These are phyloP conservation scores for Candida awuae DNA, from an alignment of 805 yeast genomes.

Conservation along the genomic window DNA sequence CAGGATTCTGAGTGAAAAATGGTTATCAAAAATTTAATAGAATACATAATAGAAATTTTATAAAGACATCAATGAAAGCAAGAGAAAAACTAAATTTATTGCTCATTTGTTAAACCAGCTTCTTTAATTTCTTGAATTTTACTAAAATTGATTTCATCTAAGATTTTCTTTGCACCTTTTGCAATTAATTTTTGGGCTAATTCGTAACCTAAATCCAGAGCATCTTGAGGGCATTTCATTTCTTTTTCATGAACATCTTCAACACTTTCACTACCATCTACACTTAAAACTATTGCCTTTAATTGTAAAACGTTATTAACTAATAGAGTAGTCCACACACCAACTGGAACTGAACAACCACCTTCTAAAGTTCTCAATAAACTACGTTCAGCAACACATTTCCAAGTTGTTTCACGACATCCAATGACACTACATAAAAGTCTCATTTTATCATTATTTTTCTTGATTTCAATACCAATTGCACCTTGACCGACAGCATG, in stretches of 20 bases:
- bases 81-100: not conserved
- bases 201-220: conserved; percentile 59
- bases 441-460: conserved; percentile 51
- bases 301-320: conserved; percentile 37
- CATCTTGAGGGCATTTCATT: conserved; percentile 44
- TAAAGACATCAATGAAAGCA: not conserved
- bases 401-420: conserved; percentile 54
- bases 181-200: conserved; percentile 61
- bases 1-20: too few species aligned
- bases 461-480: conserved; percentile 81
- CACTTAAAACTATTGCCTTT: conserved; percentile 71
- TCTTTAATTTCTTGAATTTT: conserved; percentile 42
- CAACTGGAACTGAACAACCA: conserved; percentile 97
- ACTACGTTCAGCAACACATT: conserved; percentile 85
- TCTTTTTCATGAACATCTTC: conserved; percentile 40
- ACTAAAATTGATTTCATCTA: conserved; percentile 71
- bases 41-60: not conserved
- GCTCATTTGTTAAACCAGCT: conserved; percentile 23
- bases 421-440: conserved; percentile 57
- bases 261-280: conserved; percentile 69
- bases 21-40: not conserved
- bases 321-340: conserved; percentile 58
- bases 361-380: conserved; percentile 87
- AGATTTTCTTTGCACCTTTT: conserved; percentile 75
- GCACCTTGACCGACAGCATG: conserved; percentile 99